phyloP scores from a whole-genome alignment of 257 asterid genomes.

The Capsicum baccatum region DNA sequence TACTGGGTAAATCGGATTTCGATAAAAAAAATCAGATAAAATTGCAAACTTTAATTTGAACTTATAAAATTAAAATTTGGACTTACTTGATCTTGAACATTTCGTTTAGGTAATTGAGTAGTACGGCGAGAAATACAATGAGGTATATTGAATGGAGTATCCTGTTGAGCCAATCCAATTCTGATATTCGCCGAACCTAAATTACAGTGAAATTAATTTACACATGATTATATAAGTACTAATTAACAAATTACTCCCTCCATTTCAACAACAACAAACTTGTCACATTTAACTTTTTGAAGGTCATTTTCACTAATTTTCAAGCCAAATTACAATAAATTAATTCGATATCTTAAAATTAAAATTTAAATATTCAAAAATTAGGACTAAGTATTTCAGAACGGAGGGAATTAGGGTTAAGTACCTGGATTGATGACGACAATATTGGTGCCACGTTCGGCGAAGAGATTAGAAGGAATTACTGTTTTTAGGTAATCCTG shows the following conservation, averaged over 20 bases:
- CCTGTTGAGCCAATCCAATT: constrained; percentile 90
- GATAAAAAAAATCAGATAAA: background rate
- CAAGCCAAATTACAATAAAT: too few relatives aligned
- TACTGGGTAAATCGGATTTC: too few relatives aligned
- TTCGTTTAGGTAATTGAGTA: constrained; percentile 66
- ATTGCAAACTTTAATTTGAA: background rate
- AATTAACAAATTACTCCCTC: too few relatives aligned
- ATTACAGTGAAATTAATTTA: background rate
- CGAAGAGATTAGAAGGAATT: constrained; percentile 83
- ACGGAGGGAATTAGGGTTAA: constrained; percentile 21
- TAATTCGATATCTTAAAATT: too few relatives aligned
- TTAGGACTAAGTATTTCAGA: too few relatives aligned
- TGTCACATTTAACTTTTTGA: too few relatives aligned
- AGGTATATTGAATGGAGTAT: constrained; percentile 68
- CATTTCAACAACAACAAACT: too few relatives aligned
- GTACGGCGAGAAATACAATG: constrained; percentile 91
- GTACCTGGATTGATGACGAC: constrained; percentile 95
- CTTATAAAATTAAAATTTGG: background rate
- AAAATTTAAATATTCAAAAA: too few relatives aligned
- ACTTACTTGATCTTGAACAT: constrained; percentile 83
- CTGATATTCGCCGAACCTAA: constrained; percentile 77
- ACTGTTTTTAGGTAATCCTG: constrained; percentile 88
- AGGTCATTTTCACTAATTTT: too few relatives aligned
- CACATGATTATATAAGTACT: background rate
- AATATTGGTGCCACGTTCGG: constrained; percentile 94